Conservation (phyloP, 352 stramenopile species). For the Blastocystis sp. region DNA sequence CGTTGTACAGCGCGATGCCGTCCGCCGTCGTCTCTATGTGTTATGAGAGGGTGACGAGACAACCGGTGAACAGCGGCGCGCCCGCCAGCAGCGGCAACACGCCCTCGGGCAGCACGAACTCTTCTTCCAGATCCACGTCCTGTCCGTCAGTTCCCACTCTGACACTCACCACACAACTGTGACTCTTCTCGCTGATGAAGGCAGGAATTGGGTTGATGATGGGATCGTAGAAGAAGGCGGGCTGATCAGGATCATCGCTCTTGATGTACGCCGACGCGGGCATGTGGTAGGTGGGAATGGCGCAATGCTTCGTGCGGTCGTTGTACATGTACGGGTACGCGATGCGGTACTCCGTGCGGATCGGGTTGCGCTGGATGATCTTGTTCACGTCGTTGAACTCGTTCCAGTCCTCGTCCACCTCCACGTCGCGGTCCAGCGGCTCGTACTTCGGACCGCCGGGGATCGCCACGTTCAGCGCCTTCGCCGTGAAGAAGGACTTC, state of each 20-base stretch:
- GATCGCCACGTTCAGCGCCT: conserved; percentile 98
- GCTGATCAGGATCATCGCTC: conserved; percentile 86
- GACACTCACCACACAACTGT: conserved; percentile 71
- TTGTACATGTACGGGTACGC: conserved; percentile 99
- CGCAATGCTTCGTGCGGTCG: conserved; percentile 88
- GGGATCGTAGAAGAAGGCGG: conserved; percentile 92
- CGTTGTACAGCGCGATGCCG: conserved; percentile 96
- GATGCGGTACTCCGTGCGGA: conserved; percentile 97
- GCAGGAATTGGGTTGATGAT: conserved; percentile 95
- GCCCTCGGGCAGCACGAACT: conserved; percentile 75
- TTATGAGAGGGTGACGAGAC: conserved; percentile 72
- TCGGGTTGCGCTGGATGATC: conserved; percentile 98
- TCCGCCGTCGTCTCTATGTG: conserved; percentile 90
- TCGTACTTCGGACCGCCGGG: conserved; percentile 98
- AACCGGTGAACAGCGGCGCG: conserved; percentile 24
- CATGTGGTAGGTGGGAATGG: conserved; percentile 91
- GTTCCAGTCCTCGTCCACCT: conserved; percentile 99
- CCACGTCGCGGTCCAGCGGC: conserved; percentile 91
- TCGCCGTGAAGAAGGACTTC: conserved; percentile 97
- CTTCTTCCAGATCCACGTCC: conserved; percentile 81
- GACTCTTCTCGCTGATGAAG: conserved; percentile 75
- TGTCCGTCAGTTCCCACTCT: background rate
- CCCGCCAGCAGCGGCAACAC: background rate
- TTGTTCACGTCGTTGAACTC: conserved; percentile 99
- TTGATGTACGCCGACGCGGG: conserved; percentile 94